A percentile compares a stretch with the other conserved stretches of the same genome.
Evolutionary conservation across 2,329 filamentous ascomycete species (phyloP).

Genomic region (Dactylellina haptotyla): DNA sequence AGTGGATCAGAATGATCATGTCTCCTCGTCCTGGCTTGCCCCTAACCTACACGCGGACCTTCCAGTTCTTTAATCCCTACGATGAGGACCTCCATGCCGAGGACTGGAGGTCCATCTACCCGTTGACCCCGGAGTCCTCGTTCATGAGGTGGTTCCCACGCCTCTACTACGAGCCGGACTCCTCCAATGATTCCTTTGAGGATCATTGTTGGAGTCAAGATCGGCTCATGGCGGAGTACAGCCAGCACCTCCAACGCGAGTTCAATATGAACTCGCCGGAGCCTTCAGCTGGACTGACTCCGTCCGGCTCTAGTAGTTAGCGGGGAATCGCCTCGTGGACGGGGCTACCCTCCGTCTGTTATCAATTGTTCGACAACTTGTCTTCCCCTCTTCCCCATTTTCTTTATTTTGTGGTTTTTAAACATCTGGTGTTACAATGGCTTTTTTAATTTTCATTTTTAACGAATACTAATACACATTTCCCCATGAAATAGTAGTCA

Average conservation of each 20-base stretch:
- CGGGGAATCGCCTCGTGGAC: neutral
- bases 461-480: too few species aligned
- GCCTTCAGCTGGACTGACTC: too few species aligned
- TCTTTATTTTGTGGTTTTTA: neutral
- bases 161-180: neutral
- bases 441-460: too few species aligned
- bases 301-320: neutral
- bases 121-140: conserved; percentile 15
- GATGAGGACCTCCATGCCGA: conserved; percentile 19
- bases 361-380: too few species aligned
- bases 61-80: conserved; percentile 28
- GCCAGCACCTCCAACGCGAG: neutral
- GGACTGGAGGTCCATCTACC: conserved; percentile 38
- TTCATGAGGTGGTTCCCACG: conserved; percentile 31
- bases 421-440: conserved; percentile 35
- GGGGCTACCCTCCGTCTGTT: neutral
- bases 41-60: conserved; percentile 8
- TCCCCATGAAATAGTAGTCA: neutral
- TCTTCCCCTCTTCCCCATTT: neutral
- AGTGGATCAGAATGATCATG: conserved; percentile 39
- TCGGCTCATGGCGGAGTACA: neutral
- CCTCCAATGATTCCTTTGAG: neutral
- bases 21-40: conserved; percentile 26
- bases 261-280: conserved; percentile 2
- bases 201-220: neutral